Conservation (phyloP, 306 rosid genomes). For the Sicyos baderoa region DNA sequence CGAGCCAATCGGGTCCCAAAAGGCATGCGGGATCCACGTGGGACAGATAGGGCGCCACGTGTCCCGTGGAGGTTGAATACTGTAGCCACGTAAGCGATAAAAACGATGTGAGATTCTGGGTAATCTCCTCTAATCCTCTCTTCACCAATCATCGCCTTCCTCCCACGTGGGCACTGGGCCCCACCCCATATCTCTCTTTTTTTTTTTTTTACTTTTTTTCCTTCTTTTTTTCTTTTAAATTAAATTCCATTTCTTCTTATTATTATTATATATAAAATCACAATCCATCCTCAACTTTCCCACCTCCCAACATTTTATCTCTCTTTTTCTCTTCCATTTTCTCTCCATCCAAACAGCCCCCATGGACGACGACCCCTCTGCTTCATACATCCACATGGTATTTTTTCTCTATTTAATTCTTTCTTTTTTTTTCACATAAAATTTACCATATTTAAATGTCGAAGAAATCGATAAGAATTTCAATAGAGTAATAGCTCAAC, state of each 20-base stretch:
- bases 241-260: too few relatives aligned
- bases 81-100: constrained; percentile 46
- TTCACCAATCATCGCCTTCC: constrained; percentile 58
- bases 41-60: constrained; percentile 29
- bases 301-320: constrained; percentile 2
- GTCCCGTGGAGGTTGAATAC: constrained; percentile 42
- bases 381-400: constrained; percentile 80
- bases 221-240: neutral
- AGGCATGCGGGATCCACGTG: neutral
- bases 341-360: neutral
- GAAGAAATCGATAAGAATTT: too few relatives aligned
- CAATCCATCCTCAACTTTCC: neutral
- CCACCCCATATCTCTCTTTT: constrained; percentile 15
- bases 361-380: constrained; percentile 60
- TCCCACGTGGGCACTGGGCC: constrained; percentile 80
- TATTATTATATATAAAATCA: too few relatives aligned
- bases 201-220: neutral
- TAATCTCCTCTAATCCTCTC: constrained; percentile 73
- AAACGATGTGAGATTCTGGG: neutral
- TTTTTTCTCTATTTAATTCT: neutral
- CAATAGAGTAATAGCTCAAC: too few relatives aligned
- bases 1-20: neutral
- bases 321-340: neutral
- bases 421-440: too few relatives aligned
- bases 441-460: too few relatives aligned